These are phyloP conservation scores for Russula griseocarnosa DNA, from an alignment of 768 basidiomycete species.

Conservation along the genomic window DNA sequence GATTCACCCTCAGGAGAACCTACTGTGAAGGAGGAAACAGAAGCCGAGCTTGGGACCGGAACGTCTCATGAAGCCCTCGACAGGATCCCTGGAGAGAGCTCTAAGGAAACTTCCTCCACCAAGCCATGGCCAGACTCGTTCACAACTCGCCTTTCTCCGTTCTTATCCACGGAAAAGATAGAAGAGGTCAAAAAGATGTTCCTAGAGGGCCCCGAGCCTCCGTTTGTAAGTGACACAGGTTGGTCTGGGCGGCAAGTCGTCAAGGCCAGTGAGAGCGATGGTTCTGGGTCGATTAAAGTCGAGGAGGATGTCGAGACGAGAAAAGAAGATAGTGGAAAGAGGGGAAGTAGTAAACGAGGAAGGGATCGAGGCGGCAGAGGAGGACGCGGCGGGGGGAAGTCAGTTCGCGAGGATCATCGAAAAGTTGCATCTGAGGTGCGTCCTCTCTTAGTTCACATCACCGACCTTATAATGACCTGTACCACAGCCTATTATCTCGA, in stretches of 20 bases:
- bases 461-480: constrained; percentile 11
- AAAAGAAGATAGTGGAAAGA: constrained; percentile 34
- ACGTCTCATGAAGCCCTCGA: background rate
- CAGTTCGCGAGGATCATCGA: constrained; percentile 56
- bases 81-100: constrained; percentile 24
- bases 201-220: constrained; percentile 77
- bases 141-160: constrained; percentile 51
- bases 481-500: constrained; percentile 73
- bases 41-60: background rate
- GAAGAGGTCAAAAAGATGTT: constrained; percentile 65
- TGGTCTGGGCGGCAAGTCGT: constrained; percentile 56
- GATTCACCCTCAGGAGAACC: constrained; percentile 27
- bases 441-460: constrained; percentile 30
- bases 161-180: constrained; percentile 60
- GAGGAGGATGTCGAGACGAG: constrained; percentile 28
- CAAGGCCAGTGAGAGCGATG: constrained; percentile 32
- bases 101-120: constrained; percentile 27
- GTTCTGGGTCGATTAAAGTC: constrained; percentile 22
- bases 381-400: constrained; percentile 43
- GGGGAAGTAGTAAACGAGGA: constrained; percentile 40
- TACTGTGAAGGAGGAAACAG: constrained; percentile 23
- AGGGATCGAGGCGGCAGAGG: constrained; percentile 43
- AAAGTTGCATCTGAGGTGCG: constrained; percentile 80
- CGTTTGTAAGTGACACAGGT: constrained; percentile 66
- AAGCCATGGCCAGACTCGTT: constrained; percentile 66